Evolutionary conservation across 2,329 filamentous ascomycete genomes (phyloP), one percentile per base, ranked within the genome.

Genomic region (Microdochium bolleyi): DNA sequence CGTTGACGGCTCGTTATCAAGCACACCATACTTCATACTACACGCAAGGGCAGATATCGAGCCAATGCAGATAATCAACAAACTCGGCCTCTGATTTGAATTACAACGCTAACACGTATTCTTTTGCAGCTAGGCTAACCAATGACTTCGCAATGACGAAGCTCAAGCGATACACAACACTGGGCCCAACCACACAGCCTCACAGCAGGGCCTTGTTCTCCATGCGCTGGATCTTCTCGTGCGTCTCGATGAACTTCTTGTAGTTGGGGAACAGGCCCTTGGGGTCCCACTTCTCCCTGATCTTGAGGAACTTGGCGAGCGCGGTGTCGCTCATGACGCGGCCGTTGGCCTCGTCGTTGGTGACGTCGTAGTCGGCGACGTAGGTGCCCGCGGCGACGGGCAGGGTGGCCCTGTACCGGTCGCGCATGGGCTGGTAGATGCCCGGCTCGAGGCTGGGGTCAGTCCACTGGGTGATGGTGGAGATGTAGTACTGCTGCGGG

Each of bases 401-500:
- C 34, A 38, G 34, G 7, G 34, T 38, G 34, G 34, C 34, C 34
- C n/a, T 38, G 34, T 38, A 38, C 7, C 34, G 11, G 34, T 38
- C 34, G 13, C 34, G 34, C 34, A 38, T 38, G 34, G 34, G 34
- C 34, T 38, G 34, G 34, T 38, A 38, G 11, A 38, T 38, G 34
- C 34, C 34, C 34, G 34, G 34, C 34, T 38, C 34, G 34, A 41
- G 49, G 3, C 30, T 19, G 10, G 34, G 16, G 49, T 51, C 49
- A 13, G 24, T 51, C 49, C 49, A 51, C n/a, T 37, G 30, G 38
- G 30, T 51, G 16, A 51, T 38, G 24, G 49, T 51, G 30, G 49
- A 51, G 30, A 51, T 44, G 34, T 51, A 51, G 34, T 51, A 51
- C 38, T 51, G 49, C 22, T 51, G 49, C 3, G 49, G 49, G 21